phyloP scores from a whole-genome alignment of 495 filamentous ascomycete genomes.

The Recurvomyces mirabilis region DNA sequence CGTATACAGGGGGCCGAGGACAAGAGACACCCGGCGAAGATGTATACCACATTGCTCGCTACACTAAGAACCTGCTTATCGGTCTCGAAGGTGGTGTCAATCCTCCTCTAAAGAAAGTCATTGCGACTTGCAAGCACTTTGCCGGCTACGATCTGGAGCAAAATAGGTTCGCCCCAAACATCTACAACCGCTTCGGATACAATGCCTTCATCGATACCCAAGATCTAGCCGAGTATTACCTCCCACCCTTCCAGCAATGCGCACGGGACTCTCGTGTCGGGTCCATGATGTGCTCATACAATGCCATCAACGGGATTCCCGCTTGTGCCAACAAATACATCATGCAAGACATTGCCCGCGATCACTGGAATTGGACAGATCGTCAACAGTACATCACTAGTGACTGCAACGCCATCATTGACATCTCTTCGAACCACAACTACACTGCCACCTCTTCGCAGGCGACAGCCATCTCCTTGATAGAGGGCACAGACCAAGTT shows the following conservation, averaged over 20 bases:
- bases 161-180: too few species aligned
- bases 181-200: constrained; percentile 7
- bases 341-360: constrained; percentile 15
- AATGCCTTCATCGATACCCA: constrained; percentile 16
- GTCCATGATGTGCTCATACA: constrained; percentile 30
- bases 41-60: constrained; percentile 43
- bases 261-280: constrained; percentile 13
- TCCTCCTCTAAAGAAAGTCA: constrained; percentile 6
- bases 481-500: constrained; percentile 36
- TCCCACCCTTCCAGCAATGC: constrained; percentile 16
- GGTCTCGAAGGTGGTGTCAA: constrained; percentile 11
- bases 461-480: constrained; percentile 9
- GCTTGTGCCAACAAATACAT: constrained; percentile 19
- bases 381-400: constrained; percentile 20
- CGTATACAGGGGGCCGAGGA: constrained; percentile 46
- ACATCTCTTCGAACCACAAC: constrained; percentile 17
- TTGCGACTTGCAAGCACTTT: constrained; percentile 18
- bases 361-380: constrained; percentile 18
- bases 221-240: constrained; percentile 21
- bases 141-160: constrained; percentile 52
- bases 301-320: constrained; percentile 21
- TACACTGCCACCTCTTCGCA: constrained; percentile 7
- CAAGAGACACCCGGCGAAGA: constrained; percentile 56
- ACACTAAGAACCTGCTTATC: constrained; percentile 40
- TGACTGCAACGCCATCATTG: constrained; percentile 19